Percentiles rank a stretch among this genome's conserved stretches.
Conservation (phyloP, 2,329 filamentous ascomycete species). For the Fonsecaea pedrosoi region DNA sequence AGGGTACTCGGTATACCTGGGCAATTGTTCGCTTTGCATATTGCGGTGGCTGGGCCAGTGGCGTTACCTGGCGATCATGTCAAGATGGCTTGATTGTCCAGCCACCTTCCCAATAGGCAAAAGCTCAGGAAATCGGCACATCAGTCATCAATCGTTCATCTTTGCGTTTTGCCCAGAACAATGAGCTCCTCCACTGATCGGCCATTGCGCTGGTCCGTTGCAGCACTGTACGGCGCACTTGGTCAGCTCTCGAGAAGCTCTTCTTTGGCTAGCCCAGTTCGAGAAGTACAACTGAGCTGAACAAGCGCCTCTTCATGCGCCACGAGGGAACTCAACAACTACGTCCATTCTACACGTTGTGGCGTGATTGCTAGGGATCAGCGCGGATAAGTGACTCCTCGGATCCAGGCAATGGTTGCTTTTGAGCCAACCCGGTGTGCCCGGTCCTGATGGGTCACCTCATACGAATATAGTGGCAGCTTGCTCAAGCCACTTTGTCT, state of each 20-base stretch:
- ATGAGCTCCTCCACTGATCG: not conserved
- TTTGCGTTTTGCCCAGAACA: not conserved
- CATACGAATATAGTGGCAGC: no score
- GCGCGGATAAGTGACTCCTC: not conserved
- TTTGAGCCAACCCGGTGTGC: not conserved
- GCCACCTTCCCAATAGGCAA: constrained; percentile 11
- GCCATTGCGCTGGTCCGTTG: not conserved
- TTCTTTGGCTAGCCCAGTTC: not conserved
- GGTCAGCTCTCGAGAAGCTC: constrained; percentile 5
- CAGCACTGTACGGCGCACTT: not conserved
- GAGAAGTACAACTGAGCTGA: not conserved
- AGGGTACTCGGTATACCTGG: not conserved
- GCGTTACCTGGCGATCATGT: constrained; percentile 7
- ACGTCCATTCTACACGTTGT: not conserved
- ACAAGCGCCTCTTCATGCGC: not conserved
- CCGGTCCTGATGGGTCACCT: no score
- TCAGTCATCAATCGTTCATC: constrained; percentile 24
- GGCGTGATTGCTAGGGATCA: not conserved
- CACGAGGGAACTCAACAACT: not conserved
- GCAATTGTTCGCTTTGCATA: not conserved
- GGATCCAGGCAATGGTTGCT: not conserved
- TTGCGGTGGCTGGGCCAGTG: constrained; percentile 6
- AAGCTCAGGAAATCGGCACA: constrained; percentile 16
- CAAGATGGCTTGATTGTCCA: constrained; percentile 3
- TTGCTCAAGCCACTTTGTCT: not conserved